These are phyloP conservation scores for Manihot esculenta DNA, from an alignment of 441 rosid species.

Conservation along the genomic window DNA sequence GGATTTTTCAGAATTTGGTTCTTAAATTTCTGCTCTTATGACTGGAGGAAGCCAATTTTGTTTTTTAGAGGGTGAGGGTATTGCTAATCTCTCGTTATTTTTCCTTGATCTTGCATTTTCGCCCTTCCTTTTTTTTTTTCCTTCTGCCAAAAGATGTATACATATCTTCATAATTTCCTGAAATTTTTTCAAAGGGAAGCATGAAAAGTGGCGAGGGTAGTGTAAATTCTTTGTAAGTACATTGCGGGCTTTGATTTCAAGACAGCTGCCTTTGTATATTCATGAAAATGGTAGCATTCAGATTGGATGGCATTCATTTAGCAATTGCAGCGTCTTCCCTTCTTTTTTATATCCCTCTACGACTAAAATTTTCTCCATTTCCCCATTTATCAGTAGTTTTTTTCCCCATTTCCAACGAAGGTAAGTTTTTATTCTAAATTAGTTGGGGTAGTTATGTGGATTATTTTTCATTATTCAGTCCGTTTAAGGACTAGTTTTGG, in stretches of 20 bases:
- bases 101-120: neutral
- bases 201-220: conserved; percentile 15
- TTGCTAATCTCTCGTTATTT: neutral
- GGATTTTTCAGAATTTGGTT: conserved; percentile 12
- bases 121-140: neutral
- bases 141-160: neutral
- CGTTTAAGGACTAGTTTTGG: too few relatives aligned
- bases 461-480: too few relatives aligned
- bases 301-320: neutral
- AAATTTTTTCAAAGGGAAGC: conserved; percentile 20
- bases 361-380: too few relatives aligned
- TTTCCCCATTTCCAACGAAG: too few relatives aligned
- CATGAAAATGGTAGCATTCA: conserved; percentile 12
- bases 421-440: too few relatives aligned
- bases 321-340: too few relatives aligned
- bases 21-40: conserved; percentile 20
- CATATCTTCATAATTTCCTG: conserved; percentile 1
- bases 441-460: too few relatives aligned
- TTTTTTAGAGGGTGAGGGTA: conserved; percentile 5
- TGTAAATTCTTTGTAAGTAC: conserved; percentile 43
- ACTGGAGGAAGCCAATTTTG: conserved; percentile 23
- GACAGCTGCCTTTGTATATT: conserved; percentile 39
- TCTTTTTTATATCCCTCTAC: too few relatives aligned
- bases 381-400: too few relatives aligned
- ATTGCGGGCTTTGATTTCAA: conserved; percentile 26